phyloP scores from a whole-genome alignment of 805 yeast genomes.

The Yueomyces sinensis region DNA sequence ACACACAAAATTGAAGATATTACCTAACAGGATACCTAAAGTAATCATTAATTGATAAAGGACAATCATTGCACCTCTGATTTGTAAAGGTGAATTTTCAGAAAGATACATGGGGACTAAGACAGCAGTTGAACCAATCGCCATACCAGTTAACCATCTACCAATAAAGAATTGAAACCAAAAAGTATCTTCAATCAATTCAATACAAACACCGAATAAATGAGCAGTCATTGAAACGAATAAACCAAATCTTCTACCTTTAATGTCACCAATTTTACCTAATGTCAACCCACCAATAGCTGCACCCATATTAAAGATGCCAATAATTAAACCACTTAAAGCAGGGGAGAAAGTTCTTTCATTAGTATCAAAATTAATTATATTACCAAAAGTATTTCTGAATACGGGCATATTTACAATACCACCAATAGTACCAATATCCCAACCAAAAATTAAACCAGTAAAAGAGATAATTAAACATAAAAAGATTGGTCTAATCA shows the following conservation, averaged over 20 bases:
- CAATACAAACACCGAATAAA: slow-evolving; percentile 45
- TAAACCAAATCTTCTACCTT: slow-evolving; percentile 50
- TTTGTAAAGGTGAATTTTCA: slow-evolving; percentile 50
- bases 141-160: slow-evolving; percentile 55
- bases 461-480: slow-evolving; percentile 54
- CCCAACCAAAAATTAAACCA: slow-evolving; percentile 66
- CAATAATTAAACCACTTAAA: slow-evolving; percentile 37
- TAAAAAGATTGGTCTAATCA: slow-evolving; percentile 13
- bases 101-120: slow-evolving; percentile 59
- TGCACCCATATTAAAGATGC: slow-evolving; percentile 55
- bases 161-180: slow-evolving; percentile 60
- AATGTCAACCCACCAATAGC: slow-evolving; percentile 54
- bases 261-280: slow-evolving; percentile 43
- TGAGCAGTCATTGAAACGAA: slow-evolving; percentile 41
- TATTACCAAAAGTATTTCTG: slow-evolving; percentile 36
- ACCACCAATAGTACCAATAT: slow-evolving; percentile 68
- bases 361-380: slow-evolving; percentile 15
- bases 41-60: slow-evolving; percentile 53
- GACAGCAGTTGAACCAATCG: slow-evolving; percentile 64
- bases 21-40: slow-evolving; percentile 53
- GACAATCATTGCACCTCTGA: slow-evolving; percentile 57
- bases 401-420: slow-evolving; percentile 49
- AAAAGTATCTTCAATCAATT: slow-evolving; percentile 34
- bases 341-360: slow-evolving; percentile 22
- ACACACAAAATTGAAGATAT: slow-evolving; percentile 48